Evolutionary conservation across 345 rosid genomes (phyloP), one percentile per base, ranked within the genome.

Genomic region (Nasturtium officinale): DNA sequence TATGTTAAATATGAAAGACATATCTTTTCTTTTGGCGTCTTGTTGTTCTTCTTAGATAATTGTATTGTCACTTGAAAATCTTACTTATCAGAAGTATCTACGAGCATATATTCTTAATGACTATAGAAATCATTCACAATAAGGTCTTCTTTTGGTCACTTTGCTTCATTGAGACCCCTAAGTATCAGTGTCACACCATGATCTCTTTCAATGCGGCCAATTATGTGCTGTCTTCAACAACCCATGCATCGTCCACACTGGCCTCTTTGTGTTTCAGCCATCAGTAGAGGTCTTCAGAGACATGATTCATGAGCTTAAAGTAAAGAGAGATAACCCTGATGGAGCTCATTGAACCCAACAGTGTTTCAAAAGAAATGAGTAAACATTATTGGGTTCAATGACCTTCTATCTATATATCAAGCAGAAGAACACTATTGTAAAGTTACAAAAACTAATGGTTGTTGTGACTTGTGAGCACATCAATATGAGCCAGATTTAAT

Each of bases 231-330:
- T 82, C 58, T 94, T 94, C 78, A 94, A 91, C 79, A 94, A 94
- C 75, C 99, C 99, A 47, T 91, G 99, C 77, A 85, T 95, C 77
- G 92, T 95, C 87, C 98, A 95, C 65, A 95, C 99, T 3, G 99
- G 99, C 30, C 94, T 95, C 64, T 95, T 95, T 2, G 98, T 92
- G 48, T 73, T 94, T 72, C 85, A 94, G 85, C 97, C 99, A 58
- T 92, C 99, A 48, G 47, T 50, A 56, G 77, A 52, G 8, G 96
- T 90, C 47, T 91, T 91, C 56, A 87, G 81, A 17, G 87, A 87
- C 81, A 90, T 95, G 96, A 38, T 87, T 72, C 90, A 86, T 85
- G 90, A 87, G 67, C 55, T 95, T 51, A 78, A 89, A 53, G 69
- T 60, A 5, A 84, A 87, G 57, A 75, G 84, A 82, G 79, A 81